phyloP scores from a whole-genome alignment of 2,329 filamentous ascomycete species.

The Penicillium sp. region DNA sequence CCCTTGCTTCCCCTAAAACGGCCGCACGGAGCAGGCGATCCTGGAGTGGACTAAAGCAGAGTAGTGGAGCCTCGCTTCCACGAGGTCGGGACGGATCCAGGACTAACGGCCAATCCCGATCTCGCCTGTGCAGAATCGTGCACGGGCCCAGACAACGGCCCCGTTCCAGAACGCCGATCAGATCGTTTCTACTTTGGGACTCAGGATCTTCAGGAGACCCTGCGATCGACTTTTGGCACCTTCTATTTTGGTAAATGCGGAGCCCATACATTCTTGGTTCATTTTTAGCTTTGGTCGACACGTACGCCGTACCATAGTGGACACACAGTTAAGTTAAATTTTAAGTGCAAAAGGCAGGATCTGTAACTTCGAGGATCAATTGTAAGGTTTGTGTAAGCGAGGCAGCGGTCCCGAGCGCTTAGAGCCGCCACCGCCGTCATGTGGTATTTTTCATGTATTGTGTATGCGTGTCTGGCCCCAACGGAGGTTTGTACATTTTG shows the following conservation, averaged over 20 bases:
- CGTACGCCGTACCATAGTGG: neutral
- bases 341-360: neutral
- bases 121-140: conserved; percentile 18
- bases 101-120: conserved; percentile 20
- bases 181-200: conserved; percentile 9
- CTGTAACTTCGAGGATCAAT: neutral
- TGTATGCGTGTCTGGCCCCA: conserved; percentile 7
- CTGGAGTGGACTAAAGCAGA: conserved; percentile 12
- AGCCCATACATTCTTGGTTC: neutral
- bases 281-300: neutral
- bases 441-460: neutral
- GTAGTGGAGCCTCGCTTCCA: conserved; percentile 25
- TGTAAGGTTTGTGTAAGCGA: conserved; percentile 22
- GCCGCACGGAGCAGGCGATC: conserved; percentile 24
- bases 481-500: conserved; percentile 13
- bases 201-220: conserved; percentile 21
- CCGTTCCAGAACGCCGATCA: conserved; percentile 27
- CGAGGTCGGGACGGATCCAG: conserved; percentile 20
- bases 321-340: neutral
- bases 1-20: neutral
- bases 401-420: conserved; percentile 19
- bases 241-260: neutral
- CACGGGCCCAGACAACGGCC: conserved; percentile 16
- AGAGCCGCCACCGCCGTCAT: conserved; percentile 20
- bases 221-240: conserved; percentile 9